phyloP scores from a whole-genome alignment of 2,329 filamentous ascomycete genomes.

The Trichoderma pleuroti region DNA sequence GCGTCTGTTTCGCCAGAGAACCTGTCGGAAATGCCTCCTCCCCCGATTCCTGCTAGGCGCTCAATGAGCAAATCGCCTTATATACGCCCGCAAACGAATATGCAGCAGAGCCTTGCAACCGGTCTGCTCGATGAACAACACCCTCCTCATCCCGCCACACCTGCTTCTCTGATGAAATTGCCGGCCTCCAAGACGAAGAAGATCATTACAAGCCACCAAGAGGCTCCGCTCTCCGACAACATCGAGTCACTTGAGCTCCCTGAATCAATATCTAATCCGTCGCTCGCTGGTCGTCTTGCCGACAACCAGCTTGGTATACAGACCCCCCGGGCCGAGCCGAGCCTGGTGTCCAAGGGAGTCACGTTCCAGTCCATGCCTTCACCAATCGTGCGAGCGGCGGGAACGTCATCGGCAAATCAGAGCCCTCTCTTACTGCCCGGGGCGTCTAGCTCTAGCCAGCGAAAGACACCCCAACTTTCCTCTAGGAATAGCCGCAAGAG shows the following conservation, averaged over 20 bases:
- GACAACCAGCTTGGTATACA: conserved; percentile 39
- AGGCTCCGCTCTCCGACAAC: conserved; percentile 46
- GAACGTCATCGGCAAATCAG: conserved; percentile 54
- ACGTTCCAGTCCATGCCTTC: conserved; percentile 48
- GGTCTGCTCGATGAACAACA: conserved; percentile 22
- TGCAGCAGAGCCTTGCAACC: conserved; percentile 17
- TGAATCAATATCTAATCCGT: conserved; percentile 53
- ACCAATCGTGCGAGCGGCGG: conserved; percentile 43
- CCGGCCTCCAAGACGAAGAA: conserved; percentile 53
- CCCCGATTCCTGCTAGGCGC: conserved; percentile 62
- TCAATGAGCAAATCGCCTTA: conserved; percentile 66
- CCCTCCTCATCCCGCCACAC: conserved; percentile 68
- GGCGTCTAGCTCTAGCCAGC: conserved; percentile 43
- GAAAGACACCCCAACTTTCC: conserved; percentile 55
- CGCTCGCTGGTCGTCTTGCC: conserved; percentile 29
- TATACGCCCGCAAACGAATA: conserved; percentile 52
- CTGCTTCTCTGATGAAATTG: conserved; percentile 82
- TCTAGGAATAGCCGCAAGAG: conserved; percentile 65
- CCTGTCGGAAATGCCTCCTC: conserved; percentile 63
- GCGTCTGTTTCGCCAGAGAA: conserved; percentile 62
- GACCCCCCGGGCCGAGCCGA: conserved; percentile 36
- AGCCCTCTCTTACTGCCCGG: conserved; percentile 61
- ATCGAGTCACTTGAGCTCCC: conserved; percentile 65
- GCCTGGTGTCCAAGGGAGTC: conserved; percentile 47
- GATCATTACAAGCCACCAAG: conserved; percentile 39